A percentile compares a stretch with the other conserved stretches of the same genome.
Evolutionary conservation across 805 yeast genomes (phyloP).

Genomic region (Ogataea minuta): DNA sequence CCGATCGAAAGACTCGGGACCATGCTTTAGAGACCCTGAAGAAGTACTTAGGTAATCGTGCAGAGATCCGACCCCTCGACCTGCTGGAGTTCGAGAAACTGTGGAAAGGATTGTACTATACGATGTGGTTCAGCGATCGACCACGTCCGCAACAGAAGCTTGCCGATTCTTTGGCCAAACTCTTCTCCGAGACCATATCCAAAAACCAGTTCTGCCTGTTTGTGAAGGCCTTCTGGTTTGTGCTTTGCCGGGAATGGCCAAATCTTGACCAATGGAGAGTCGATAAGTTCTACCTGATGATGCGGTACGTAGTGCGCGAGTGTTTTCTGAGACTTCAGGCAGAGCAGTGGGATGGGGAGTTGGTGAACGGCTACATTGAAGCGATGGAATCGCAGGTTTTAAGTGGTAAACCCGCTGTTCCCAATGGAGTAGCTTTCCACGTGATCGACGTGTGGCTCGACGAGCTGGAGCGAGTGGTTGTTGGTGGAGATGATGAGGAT

Average conservation of each 20-base stretch:
- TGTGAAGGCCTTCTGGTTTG: slow-evolving; percentile 74
- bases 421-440: slow-evolving; percentile 81
- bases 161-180: slow-evolving; percentile 66
- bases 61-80: slow-evolving; percentile 42
- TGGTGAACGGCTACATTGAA: slow-evolving; percentile 45
- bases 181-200: slow-evolving; percentile 45
- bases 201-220: slow-evolving; percentile 47
- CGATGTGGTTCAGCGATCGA: slow-evolving; percentile 96
- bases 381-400: slow-evolving; percentile 35
- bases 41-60: slow-evolving; percentile 49
- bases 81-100: slow-evolving; percentile 69
- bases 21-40: slow-evolving; percentile 66
- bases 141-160: slow-evolving; percentile 88
- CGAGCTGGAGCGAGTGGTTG: slow-evolving; percentile 71
- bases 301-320: slow-evolving; percentile 72
- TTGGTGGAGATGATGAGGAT: slow-evolving; percentile 46
- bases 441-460: slow-evolving; percentile 79
- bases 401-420: slow-evolving; percentile 56
- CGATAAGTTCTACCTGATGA: slow-evolving; percentile 79
- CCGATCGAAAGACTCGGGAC: slow-evolving; percentile 71
- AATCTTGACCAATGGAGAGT: slow-evolving; percentile 80
- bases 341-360: slow-evolving; percentile 52
- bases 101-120: slow-evolving; percentile 94
- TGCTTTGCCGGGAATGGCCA: slow-evolving; percentile 80
- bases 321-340: slow-evolving; percentile 54